Conservation (phyloP, 495 filamentous ascomycete genomes). For the Daldinia decipiens region DNA sequence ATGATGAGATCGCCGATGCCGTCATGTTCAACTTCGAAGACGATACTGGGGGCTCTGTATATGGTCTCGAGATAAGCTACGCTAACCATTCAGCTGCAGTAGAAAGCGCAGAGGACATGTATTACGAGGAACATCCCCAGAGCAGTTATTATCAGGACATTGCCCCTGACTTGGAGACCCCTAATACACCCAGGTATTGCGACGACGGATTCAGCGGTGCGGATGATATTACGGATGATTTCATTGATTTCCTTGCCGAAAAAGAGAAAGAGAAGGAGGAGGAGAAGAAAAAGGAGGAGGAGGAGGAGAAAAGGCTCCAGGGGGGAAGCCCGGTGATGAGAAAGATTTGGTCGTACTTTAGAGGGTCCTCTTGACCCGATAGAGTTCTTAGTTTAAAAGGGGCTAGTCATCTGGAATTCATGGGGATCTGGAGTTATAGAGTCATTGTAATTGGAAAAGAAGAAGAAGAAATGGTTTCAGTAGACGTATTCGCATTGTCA, state of each 20-base stretch:
- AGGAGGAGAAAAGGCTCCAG: not conserved
- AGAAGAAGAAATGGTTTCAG: no score
- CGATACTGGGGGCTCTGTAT: not conserved
- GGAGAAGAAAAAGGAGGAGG: no score
- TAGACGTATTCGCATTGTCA: no score
- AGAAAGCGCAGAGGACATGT: not conserved
- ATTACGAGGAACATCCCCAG: not conserved
- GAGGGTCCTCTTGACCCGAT: not conserved
- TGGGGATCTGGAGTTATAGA: not conserved
- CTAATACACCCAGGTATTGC: not conserved
- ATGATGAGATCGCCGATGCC: not conserved
- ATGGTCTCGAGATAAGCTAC: not conserved
- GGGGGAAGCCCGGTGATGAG: not conserved
- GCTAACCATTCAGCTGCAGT: not conserved
- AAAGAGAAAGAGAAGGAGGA: no score
- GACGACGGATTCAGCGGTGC: not conserved
- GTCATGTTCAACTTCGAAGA: constrained; percentile 1
- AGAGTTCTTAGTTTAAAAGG: not conserved
- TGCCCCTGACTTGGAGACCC: not conserved
- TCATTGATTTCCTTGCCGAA: constrained; percentile 15
- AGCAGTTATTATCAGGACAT: not conserved
- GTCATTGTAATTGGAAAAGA: not conserved
- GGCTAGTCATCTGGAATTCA: not conserved
- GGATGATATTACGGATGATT: constrained; percentile 13
- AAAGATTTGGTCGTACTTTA: constrained; percentile 17